Conservation (phyloP, 2,329 filamentous ascomycete genomes). For the Fusarium liriodendri region DNA sequence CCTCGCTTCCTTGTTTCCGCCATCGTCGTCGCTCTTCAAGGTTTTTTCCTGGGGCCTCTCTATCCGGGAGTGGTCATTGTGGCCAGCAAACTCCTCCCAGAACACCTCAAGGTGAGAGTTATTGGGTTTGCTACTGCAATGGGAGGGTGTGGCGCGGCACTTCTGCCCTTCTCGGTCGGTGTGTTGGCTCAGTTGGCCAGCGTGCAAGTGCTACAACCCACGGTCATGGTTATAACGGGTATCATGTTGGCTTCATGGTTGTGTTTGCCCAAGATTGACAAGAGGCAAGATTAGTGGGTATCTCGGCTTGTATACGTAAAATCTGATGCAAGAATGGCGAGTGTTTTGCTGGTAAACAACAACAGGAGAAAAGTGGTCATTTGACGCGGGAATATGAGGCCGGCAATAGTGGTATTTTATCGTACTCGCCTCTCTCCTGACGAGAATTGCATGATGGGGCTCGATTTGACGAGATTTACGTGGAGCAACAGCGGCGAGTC, state of each 20-base stretch:
- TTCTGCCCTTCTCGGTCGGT: neutral
- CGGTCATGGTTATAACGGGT: neutral
- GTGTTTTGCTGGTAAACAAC: neutral
- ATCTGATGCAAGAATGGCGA: neutral
- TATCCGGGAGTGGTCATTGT: neutral
- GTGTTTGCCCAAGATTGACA: slow-evolving; percentile 4
- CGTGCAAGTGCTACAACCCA: neutral
- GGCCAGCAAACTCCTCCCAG: neutral
- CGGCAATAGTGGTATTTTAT: neutral
- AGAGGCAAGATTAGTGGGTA: slow-evolving; percentile 2
- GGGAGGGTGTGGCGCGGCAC: neutral
- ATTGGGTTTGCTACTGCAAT: neutral
- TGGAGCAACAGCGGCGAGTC: neutral
- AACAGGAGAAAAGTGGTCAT: neutral
- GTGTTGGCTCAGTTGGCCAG: neutral
- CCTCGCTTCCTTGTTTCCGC: neutral
- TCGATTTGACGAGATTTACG: neutral
- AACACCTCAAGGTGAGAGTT: neutral
- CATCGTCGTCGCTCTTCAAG: neutral
- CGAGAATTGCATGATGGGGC: neutral
- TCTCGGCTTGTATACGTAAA: neutral
- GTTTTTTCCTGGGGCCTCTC: neutral
- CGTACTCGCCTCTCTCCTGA: neutral
- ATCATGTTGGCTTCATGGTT: neutral
- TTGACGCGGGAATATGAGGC: neutral